A percentile compares a stretch with the other conserved stretches of the same genome.
Conservation (phyloP, 2,329 filamentous ascomycete species). For the Botrytis aclada region DNA sequence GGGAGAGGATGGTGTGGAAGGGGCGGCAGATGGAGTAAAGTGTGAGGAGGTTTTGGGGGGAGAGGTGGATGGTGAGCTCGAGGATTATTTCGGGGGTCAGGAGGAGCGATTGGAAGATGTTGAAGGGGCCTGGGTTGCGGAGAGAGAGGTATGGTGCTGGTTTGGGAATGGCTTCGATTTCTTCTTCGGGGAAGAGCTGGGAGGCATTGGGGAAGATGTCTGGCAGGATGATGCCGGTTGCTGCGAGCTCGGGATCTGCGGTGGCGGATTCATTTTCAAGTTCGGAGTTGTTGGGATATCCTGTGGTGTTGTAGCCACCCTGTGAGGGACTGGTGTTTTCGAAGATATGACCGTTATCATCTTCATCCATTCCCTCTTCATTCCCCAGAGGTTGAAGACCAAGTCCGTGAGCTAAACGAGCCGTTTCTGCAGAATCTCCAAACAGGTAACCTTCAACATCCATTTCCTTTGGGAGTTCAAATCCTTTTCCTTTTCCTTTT, state of each 20-base stretch:
- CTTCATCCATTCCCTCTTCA: not conserved
- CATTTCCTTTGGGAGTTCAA: not conserved
- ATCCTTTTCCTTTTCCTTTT: not conserved
- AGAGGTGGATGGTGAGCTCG: not conserved
- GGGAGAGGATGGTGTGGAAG: not conserved
- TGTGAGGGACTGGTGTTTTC: accelerated
- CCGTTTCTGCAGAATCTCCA: not conserved
- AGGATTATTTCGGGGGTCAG: conserved; percentile 2
- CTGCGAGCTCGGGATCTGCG: not conserved
- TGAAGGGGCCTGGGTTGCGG: conserved; percentile 4
- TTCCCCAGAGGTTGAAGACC: not conserved
- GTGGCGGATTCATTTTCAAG: not conserved
- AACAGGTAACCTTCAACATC: not conserved
- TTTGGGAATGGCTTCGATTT: not conserved
- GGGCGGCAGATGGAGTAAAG: not conserved
- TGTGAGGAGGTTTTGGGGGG: not conserved
- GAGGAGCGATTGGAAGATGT: not conserved
- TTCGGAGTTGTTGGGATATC: not conserved
- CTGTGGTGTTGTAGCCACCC: not conserved
- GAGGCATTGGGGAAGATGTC: not conserved
- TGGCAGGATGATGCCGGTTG: not conserved
- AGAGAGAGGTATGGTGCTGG: not conserved
- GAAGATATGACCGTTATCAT: not conserved
- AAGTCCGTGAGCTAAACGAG: not conserved
- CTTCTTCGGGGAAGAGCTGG: not conserved